phyloP scores from a whole-genome alignment of 1,284 basidiomycete genomes.

The Meira nashicola region DNA sequence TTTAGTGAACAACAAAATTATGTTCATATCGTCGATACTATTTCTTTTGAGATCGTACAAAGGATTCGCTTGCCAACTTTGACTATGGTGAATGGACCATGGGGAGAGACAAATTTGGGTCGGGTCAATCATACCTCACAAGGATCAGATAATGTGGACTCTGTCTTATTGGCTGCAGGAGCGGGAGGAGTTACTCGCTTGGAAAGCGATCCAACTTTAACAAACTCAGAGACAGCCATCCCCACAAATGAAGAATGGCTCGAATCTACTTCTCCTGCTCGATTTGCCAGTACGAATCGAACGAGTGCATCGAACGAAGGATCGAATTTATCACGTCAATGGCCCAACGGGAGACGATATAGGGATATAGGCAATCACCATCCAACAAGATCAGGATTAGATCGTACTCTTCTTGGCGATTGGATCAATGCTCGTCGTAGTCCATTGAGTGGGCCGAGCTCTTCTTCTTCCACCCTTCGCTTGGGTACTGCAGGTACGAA shows the following conservation, averaged over 20 bases:
- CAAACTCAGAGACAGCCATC: neutral
- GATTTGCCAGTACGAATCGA: slow-evolving; percentile 9
- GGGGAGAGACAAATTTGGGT: neutral
- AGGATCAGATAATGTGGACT: neutral
- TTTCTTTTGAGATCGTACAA: slow-evolving; percentile 20
- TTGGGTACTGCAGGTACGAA: no score
- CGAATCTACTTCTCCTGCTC: slow-evolving; percentile 7
- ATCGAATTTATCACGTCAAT: neutral
- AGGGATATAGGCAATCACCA: neutral
- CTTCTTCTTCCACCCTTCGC: no score
- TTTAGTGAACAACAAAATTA: slow-evolving; percentile 37
- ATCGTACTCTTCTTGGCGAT: neutral
- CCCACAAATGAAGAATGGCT: neutral
- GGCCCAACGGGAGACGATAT: slow-evolving; percentile 1
- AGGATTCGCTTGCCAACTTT: slow-evolving; percentile 7
- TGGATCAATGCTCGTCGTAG: neutral
- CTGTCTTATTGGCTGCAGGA: neutral
- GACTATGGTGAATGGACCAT: no score
- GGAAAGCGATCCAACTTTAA: neutral
- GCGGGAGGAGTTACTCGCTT: no score
- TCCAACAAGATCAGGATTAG: neutral
- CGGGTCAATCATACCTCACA: neutral
- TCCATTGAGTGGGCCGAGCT: no score
- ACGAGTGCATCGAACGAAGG: neutral
- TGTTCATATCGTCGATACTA: slow-evolving; percentile 33